Percentiles rank a stretch among this genome's conserved stretches.
These are phyloP conservation scores for Dothideomycetes sp. DNA, from an alignment of 2,329 filamentous ascomycete genomes.

Conservation along the genomic window DNA sequence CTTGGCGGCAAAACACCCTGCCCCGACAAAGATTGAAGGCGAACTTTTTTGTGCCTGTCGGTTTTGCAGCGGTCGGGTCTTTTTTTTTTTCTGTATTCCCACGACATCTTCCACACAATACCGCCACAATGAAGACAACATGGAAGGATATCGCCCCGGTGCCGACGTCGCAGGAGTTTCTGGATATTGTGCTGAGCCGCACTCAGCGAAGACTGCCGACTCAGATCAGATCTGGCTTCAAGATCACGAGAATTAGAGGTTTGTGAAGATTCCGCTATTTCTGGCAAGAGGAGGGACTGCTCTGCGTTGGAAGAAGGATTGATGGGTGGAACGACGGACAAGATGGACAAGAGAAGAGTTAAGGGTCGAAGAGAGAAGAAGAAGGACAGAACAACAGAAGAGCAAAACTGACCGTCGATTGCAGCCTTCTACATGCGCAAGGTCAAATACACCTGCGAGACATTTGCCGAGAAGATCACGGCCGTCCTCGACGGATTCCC, in stretches of 20 bases:
- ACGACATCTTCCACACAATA: neutral
- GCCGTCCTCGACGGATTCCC: slow-evolving; percentile 90
- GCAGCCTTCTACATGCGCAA: slow-evolving; percentile 89
- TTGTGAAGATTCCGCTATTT: slow-evolving; percentile 25
- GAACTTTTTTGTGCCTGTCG: neutral
- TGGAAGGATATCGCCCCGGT: slow-evolving; percentile 46
- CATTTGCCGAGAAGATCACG: slow-evolving; percentile 86
- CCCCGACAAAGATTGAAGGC: slow-evolving; percentile 6
- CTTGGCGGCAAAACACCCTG: slow-evolving; percentile 3
- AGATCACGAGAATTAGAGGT: slow-evolving; percentile 79
- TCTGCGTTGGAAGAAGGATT: neutral
- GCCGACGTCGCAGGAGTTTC: slow-evolving; percentile 87
- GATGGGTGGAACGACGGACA: neutral
- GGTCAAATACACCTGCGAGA: slow-evolving; percentile 97
- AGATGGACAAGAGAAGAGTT: neutral
- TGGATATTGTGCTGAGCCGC: slow-evolving; percentile 91
- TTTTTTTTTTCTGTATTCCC: neutral
- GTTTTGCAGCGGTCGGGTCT: slow-evolving; percentile 6
- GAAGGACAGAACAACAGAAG: neutral
- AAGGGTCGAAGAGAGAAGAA: neutral
- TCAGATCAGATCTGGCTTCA: slow-evolving; percentile 91
- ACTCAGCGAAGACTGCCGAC: slow-evolving; percentile 90
- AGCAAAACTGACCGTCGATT: slow-evolving; percentile 16
- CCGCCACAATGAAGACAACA: slow-evolving; percentile 46
- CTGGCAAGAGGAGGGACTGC: neutral